Evolutionary conservation across 208 protist genomes (phyloP).

Genomic region (Crithidia bombi): DNA sequence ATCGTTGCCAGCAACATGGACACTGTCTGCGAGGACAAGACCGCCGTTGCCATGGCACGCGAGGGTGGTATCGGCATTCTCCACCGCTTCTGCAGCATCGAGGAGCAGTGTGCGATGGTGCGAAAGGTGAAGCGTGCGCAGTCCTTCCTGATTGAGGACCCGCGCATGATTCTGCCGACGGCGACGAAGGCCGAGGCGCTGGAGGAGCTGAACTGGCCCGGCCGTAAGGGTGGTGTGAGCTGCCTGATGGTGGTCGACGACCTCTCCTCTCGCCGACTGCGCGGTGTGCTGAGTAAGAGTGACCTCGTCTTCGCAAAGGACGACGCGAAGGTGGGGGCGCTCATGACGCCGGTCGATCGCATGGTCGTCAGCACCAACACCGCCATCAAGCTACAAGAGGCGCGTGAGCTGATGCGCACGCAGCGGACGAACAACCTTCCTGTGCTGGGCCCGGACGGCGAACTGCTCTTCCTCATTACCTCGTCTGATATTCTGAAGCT

Average conservation of each 20-base stretch:
- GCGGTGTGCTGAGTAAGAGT: slow-evolving; percentile 66
- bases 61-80: slow-evolving; percentile 91
- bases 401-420: slow-evolving; percentile 61
- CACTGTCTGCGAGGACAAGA: slow-evolving; percentile 91
- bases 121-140: slow-evolving; percentile 91
- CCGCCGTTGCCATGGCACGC: slow-evolving; percentile 84
- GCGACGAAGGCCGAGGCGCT: slow-evolving; percentile 65
- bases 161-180: slow-evolving; percentile 72
- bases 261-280: slow-evolving; percentile 44
- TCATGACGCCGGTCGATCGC: slow-evolving; percentile 78
- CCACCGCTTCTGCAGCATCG: slow-evolving; percentile 88
- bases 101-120: slow-evolving; percentile 91
- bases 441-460: slow-evolving; percentile 52
- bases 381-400: slow-evolving; percentile 73
- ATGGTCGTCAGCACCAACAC: slow-evolving; percentile 57
- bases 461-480: slow-evolving; percentile 86
- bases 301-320: slow-evolving; percentile 76
- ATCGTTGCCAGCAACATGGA: slow-evolving; percentile 94
- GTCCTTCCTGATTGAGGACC: slow-evolving; percentile 88
- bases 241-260: slow-evolving; percentile 83
- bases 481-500: slow-evolving; percentile 83
- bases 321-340: slow-evolving; percentile 36
- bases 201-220: slow-evolving; percentile 71
- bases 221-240: slow-evolving; percentile 75
- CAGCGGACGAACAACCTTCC: slow-evolving; percentile 74